phyloP scores from a whole-genome alignment of 2,329 filamentous ascomycete genomes.

The Cytospora piceicola region DNA sequence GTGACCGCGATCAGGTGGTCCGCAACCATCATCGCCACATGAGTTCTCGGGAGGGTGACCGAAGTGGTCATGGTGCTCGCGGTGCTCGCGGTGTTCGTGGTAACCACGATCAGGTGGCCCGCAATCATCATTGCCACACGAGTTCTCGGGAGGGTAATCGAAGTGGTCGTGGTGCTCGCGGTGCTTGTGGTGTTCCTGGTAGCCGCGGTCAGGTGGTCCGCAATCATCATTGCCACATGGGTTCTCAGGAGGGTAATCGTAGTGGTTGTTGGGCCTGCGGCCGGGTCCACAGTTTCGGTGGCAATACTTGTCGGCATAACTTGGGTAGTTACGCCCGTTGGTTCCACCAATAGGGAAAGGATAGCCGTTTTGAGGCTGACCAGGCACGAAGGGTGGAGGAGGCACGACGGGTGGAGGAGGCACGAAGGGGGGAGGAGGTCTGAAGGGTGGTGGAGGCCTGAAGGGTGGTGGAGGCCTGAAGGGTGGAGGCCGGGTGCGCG shows the following conservation, averaged over 20 bases:
- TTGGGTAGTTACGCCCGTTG: not conserved
- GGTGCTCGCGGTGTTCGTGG: too few relatives aligned
- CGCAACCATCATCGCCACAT: not conserved
- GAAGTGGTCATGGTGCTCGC: too few relatives aligned
- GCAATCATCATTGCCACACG: not conserved
- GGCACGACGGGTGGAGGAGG: too few relatives aligned
- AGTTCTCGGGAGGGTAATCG: not conserved
- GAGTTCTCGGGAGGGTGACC: not conserved
- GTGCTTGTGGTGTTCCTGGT: not conserved
- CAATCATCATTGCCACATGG: not conserved
- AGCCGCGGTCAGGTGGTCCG: not conserved
- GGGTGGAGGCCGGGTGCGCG: too few relatives aligned
- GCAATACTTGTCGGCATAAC: not conserved
- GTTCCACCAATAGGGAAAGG: not conserved
- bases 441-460: not conserved
- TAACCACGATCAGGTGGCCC: not conserved
- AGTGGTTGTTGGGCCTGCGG: not conserved
- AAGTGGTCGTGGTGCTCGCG: conserved; percentile 3
- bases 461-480: too few relatives aligned
- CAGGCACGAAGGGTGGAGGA: not conserved
- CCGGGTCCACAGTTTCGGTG: not conserved
- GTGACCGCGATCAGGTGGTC: not conserved
- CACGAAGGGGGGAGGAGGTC: too few relatives aligned
- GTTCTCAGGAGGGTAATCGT: not conserved
- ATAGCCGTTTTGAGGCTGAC: conserved; percentile 10